Percentiles rank a stretch among this genome's conserved stretches.
These are phyloP conservation scores for Dothiorella sarmentorum DNA, from an alignment of 2,329 filamentous ascomycete genomes.

Conservation along the genomic window DNA sequence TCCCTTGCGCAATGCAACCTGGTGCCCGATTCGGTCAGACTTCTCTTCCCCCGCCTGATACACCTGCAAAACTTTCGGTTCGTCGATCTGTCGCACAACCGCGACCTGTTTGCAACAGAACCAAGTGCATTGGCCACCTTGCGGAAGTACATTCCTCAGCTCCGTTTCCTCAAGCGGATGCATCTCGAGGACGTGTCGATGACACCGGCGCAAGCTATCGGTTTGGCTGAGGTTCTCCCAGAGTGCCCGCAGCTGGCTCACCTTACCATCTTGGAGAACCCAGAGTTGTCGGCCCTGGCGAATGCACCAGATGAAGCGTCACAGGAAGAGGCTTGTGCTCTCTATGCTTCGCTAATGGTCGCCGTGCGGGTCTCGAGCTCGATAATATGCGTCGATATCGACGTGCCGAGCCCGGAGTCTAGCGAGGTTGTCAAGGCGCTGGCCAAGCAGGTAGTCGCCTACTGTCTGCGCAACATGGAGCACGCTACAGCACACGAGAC, in stretches of 20 bases:
- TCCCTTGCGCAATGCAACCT: slow-evolving; percentile 85
- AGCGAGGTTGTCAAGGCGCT: slow-evolving; percentile 88
- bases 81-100: slow-evolving; percentile 89
- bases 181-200: slow-evolving; percentile 83
- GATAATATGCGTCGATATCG: slow-evolving; percentile 86
- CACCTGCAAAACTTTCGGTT: slow-evolving; percentile 74
- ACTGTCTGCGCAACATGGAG: slow-evolving; percentile 89
- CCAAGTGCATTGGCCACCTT: slow-evolving; percentile 73
- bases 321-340: slow-evolving; percentile 89
- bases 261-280: slow-evolving; percentile 81
- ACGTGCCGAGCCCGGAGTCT: slow-evolving; percentile 76
- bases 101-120: slow-evolving; percentile 67
- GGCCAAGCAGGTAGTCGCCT: slow-evolving; percentile 91
- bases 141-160: slow-evolving; percentile 78
- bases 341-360: slow-evolving; percentile 88
- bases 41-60: slow-evolving; percentile 69
- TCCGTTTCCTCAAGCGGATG: slow-evolving; percentile 74
- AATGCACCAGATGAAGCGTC: slow-evolving; percentile 71
- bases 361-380: slow-evolving; percentile 79
- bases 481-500: slow-evolving; percentile 66
- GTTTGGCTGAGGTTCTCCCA: slow-evolving; percentile 83
- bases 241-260: slow-evolving; percentile 80
- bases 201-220: slow-evolving; percentile 83
- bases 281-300: slow-evolving; percentile 65
- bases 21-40: slow-evolving; percentile 66